These are phyloP conservation scores for Aspergillus sp. DNA, from an alignment of 2,329 filamentous ascomycete species.

Conservation along the genomic window DNA sequence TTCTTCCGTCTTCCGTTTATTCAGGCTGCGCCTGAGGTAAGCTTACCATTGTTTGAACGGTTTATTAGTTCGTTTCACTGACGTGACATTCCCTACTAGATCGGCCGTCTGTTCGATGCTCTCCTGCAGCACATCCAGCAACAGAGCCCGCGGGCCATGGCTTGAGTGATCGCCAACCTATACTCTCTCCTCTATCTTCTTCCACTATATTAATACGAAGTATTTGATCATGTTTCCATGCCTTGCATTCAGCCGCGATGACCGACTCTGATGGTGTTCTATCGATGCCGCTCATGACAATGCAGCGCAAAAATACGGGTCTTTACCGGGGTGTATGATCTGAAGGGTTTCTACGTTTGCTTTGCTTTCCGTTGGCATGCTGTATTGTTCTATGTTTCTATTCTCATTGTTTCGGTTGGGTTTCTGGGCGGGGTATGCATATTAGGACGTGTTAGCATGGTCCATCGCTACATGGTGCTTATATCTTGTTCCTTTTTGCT, in stretches of 20 bases:
- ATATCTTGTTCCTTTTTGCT: slow-evolving; percentile 24
- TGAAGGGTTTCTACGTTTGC: slow-evolving; percentile 19
- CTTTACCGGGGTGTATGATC: slow-evolving; percentile 25
- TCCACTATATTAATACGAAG: slow-evolving; percentile 22
- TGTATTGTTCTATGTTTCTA: slow-evolving; percentile 23
- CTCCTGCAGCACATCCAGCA: slow-evolving; percentile 50
- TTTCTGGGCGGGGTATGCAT: slow-evolving; percentile 30
- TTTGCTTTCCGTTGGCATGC: slow-evolving; percentile 20
- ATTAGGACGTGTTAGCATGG: slow-evolving; percentile 27
- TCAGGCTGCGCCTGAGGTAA: slow-evolving; percentile 83
- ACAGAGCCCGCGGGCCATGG: slow-evolving; percentile 48
- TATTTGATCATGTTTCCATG: slow-evolving; percentile 26
- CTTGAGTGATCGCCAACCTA: slow-evolving; percentile 25
- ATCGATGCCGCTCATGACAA: slow-evolving; percentile 22
- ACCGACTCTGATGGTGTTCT: slow-evolving; percentile 20
- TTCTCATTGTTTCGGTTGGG: slow-evolving; percentile 25
- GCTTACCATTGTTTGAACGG: slow-evolving; percentile 12
- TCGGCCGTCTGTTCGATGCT: slow-evolving; percentile 48
- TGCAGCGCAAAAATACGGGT: slow-evolving; percentile 23
- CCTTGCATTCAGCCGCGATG: slow-evolving; percentile 24
- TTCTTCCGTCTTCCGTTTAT: slow-evolving; percentile 95
- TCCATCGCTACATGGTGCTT: slow-evolving; percentile 24
- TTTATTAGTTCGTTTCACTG: slow-evolving; percentile 2
- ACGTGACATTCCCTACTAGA: slow-evolving; percentile 28
- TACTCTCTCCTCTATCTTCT: slow-evolving; percentile 14